These are phyloP conservation scores for Cercis canadensis DNA, from an alignment of 306 rosid genomes.

Conservation along the genomic window DNA sequence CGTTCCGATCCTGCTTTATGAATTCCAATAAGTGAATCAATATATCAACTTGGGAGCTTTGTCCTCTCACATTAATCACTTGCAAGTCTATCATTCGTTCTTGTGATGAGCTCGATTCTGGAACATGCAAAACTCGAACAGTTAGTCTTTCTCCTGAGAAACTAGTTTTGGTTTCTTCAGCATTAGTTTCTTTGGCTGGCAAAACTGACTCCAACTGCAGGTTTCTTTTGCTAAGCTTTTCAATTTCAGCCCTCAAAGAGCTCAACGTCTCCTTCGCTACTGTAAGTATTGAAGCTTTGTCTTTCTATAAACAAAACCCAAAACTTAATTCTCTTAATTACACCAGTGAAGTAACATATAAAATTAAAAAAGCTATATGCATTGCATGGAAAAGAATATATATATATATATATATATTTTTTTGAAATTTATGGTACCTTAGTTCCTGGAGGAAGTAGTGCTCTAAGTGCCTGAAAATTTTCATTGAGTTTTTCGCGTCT, in stretches of 20 bases:
- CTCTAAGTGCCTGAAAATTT: constrained; percentile 73
- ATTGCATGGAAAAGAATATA: no score
- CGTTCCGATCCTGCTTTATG: constrained; percentile 52
- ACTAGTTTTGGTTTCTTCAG: constrained; percentile 4
- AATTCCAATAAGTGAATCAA: constrained; percentile 68
- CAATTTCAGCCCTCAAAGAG: constrained; percentile 58
- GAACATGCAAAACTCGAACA: constrained; percentile 49
- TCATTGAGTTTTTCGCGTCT: constrained; percentile 88
- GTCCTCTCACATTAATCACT: constrained; percentile 61
- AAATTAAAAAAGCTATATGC: background rate
- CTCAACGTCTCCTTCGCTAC: constrained; percentile 69
- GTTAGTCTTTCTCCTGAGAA: constrained; percentile 50
- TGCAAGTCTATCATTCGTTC: constrained; percentile 59
- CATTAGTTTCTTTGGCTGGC: constrained; percentile 30
- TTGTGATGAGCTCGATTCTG: constrained; percentile 58
- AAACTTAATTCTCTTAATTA: constrained; percentile 9
- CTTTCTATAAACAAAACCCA: constrained; percentile 59
- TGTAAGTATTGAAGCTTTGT: constrained; percentile 77
- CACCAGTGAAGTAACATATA: background rate
- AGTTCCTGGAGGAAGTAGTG: constrained; percentile 80
- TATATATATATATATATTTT: background rate
- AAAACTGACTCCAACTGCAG: constrained; percentile 50
- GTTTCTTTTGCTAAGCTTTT: constrained; percentile 58
- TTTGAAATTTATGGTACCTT: constrained; percentile 55
- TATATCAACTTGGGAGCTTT: constrained; percentile 49